Conservation (phyloP, 73 alveolate species). For the Paramecium sonneborni region DNA sequence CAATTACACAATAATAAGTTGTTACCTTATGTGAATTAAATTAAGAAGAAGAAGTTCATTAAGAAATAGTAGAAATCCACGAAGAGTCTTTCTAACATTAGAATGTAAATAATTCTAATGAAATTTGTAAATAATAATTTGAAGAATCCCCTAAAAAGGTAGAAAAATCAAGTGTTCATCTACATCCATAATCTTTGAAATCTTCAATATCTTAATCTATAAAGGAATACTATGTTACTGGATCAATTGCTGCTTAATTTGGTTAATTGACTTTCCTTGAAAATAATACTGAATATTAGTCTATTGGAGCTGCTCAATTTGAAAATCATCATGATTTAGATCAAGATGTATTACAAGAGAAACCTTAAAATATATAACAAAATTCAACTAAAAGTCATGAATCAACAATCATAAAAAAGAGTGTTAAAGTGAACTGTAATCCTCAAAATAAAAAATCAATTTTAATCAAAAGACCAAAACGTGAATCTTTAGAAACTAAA, state of each 20-base stretch:
- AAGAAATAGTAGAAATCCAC: not conserved
- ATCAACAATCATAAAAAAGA: not conserved
- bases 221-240: conserved; percentile 2
- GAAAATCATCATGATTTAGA: not conserved
- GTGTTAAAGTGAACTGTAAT: not conserved
- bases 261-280: not conserved
- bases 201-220: not conserved
- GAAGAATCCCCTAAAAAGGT: not conserved
- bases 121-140: not conserved
- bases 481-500: not conserved
- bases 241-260: conserved; percentile 1
- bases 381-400: not conserved
- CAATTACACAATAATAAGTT: not conserved
- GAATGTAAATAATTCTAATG: not conserved
- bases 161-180: not conserved
- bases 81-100: not conserved
- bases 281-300: not conserved
- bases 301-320: not conserved
- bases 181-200: not conserved
- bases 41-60: not conserved
- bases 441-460: not conserved
- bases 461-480: not conserved
- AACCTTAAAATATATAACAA: not conserved
- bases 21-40: not conserved
- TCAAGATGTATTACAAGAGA: conserved; percentile 19